Evolutionary conservation across 306 rosid genomes (phyloP).

Genomic region (Castanospermum australe): DNA sequence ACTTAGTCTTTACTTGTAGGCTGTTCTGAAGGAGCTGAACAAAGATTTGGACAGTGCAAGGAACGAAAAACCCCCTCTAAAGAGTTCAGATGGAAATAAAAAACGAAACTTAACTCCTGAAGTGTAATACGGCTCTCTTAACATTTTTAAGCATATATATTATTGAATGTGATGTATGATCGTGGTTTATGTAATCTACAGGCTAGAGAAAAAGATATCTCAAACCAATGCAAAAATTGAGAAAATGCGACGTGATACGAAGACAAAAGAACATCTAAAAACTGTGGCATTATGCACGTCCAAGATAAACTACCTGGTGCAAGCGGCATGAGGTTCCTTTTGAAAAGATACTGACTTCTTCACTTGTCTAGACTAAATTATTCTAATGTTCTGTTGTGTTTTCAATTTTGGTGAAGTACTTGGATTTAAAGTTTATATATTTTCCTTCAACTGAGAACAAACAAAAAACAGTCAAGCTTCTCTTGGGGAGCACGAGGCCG

Average conservation of each 20-base stretch:
- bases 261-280: constrained; percentile 88
- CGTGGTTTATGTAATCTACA: constrained; percentile 32
- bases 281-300: constrained; percentile 96
- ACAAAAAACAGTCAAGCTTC: background rate
- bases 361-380: background rate
- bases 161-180: constrained; percentile 25
- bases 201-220: constrained; percentile 79
- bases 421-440: too few species aligned
- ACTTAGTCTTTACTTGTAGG: constrained; percentile 52
- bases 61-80: constrained; percentile 81
- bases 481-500: background rate
- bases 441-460: constrained; percentile 1
- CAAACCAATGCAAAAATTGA: constrained; percentile 74
- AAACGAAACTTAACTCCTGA: constrained; percentile 74
- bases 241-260: constrained; percentile 82
- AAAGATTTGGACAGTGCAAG: constrained; percentile 82
- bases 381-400: background rate
- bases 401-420: background rate
- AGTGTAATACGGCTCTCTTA: constrained; percentile 51
- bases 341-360: constrained; percentile 67
- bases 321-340: constrained; percentile 96
- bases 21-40: constrained; percentile 72
- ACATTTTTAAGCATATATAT: constrained; percentile 8
- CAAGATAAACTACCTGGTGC: constrained; percentile 96
- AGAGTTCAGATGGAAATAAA: constrained; percentile 75